Percentiles rank a stretch among this genome's conserved stretches.
Conservation (phyloP, 768 basidiomycete genomes). For the Lactarius vividus region DNA sequence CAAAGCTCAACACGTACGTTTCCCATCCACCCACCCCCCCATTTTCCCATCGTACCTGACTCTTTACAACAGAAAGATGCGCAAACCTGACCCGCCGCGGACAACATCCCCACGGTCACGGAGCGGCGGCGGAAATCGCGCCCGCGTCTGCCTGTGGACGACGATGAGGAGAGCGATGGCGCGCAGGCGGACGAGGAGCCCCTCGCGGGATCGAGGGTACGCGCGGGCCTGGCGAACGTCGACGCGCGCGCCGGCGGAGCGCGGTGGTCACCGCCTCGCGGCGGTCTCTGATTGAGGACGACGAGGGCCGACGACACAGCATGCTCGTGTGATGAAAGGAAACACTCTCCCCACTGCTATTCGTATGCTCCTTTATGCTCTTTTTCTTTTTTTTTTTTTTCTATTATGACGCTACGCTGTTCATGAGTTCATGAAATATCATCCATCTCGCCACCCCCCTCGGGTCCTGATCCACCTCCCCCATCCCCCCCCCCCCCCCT, state of each 20-base stretch:
- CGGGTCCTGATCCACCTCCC: constrained; percentile 3
- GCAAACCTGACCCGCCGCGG: constrained; percentile 62
- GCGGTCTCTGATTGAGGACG: constrained; percentile 40
- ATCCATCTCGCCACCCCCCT: not conserved
- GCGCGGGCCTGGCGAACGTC: constrained; percentile 49
- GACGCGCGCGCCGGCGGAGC: constrained; percentile 56
- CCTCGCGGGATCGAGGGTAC: constrained; percentile 26
- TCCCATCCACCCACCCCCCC: no score
- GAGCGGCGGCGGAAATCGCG: constrained; percentile 55
- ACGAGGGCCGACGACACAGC: constrained; percentile 63
- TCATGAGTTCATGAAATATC: not conserved
- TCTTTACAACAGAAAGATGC: constrained; percentile 66
- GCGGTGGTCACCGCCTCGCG: constrained; percentile 30
- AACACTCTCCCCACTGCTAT: not conserved
- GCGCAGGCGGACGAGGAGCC: constrained; percentile 71
- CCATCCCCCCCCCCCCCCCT: no score
- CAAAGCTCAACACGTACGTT: no score
- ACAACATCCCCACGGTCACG: constrained; percentile 22
- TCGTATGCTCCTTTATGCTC: constrained; percentile 16
- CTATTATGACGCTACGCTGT: constrained; percentile 10
- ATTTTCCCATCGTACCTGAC: no score
- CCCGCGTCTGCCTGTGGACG: constrained; percentile 46
- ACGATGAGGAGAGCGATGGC: constrained; percentile 62
- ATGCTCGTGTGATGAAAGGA: constrained; percentile 47
- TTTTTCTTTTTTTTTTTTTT: not conserved